Evolutionary conservation across 2,329 filamentous ascomycete genomes (phyloP).

Genomic region (Clarireedia hainanense): DNA sequence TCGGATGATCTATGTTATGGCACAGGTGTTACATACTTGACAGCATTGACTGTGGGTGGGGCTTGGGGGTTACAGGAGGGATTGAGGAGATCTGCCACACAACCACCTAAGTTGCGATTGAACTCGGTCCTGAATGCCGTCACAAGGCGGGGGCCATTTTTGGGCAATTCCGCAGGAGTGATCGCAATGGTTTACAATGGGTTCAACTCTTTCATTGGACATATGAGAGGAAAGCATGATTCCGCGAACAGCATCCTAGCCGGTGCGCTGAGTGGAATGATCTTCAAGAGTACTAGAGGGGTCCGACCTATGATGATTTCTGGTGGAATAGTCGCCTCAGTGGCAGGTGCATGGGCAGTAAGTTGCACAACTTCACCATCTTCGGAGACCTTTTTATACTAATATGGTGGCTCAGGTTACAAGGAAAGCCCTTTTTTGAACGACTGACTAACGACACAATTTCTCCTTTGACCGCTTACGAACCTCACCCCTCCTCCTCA

Average conservation of each 20-base stretch:
- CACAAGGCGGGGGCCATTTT: constrained; percentile 84
- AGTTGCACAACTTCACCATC: constrained; percentile 32
- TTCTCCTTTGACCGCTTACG: not conserved
- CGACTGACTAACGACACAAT: constrained; percentile 4
- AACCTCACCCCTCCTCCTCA: constrained; percentile 1
- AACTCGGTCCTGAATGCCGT: constrained; percentile 94
- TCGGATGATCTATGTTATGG: constrained; percentile 98
- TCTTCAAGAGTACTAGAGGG: constrained; percentile 95
- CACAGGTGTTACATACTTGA: constrained; percentile 86
- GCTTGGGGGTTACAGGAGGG: constrained; percentile 91
- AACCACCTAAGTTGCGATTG: constrained; percentile 81
- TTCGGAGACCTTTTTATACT: not conserved
- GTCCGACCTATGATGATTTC: constrained; percentile 91
- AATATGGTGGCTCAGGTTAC: constrained; percentile 34
- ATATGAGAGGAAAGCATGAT: constrained; percentile 78
- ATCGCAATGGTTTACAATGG: constrained; percentile 96
- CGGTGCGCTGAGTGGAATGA: constrained; percentile 78
- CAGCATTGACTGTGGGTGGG: constrained; percentile 79
- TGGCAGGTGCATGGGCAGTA: constrained; percentile 89
- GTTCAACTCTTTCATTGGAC: constrained; percentile 76
- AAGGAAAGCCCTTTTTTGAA: constrained; percentile 42
- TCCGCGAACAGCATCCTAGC: constrained; percentile 80
- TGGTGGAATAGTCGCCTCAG: constrained; percentile 75
- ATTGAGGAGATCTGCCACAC: constrained; percentile 64
- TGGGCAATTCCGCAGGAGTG: constrained; percentile 93